These are phyloP conservation scores for Starmerella bacillaris DNA, from an alignment of 805 yeast species.

Conservation along the genomic window DNA sequence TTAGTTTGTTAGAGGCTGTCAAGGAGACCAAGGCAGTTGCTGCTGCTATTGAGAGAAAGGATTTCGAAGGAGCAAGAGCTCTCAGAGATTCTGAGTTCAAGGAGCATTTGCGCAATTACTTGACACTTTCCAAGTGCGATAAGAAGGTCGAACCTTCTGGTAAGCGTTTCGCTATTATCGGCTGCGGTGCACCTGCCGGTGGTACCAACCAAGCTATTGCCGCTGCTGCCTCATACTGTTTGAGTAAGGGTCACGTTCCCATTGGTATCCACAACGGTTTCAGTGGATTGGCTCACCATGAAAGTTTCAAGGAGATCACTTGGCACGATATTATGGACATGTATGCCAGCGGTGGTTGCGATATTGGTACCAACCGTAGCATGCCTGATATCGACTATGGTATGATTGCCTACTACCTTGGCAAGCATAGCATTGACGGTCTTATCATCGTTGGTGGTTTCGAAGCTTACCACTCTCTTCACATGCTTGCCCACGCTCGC, in stretches of 20 bases:
- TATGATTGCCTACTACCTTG: constrained; percentile 79
- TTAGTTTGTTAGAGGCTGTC: constrained; percentile 81
- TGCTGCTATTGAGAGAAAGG: constrained; percentile 56
- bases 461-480: constrained; percentile 80
- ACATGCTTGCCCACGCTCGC: constrained; percentile 66
- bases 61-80: constrained; percentile 72
- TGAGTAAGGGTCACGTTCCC: constrained; percentile 80
- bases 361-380: constrained; percentile 85
- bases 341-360: constrained; percentile 86
- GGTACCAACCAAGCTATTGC: constrained; percentile 85
- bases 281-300: constrained; percentile 79
- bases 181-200: constrained; percentile 95
- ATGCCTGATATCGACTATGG: constrained; percentile 76
- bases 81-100: constrained; percentile 76
- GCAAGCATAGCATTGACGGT: constrained; percentile 75
- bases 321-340: constrained; percentile 84
- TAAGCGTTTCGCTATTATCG: constrained; percentile 64
- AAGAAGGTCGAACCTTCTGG: constrained; percentile 25
- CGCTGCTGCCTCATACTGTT: constrained; percentile 76
- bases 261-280: constrained; percentile 86
- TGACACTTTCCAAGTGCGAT: constrained; percentile 49
- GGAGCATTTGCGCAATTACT: constrained; percentile 59
- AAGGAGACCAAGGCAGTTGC: constrained; percentile 78
- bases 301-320: constrained; percentile 49
- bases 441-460: constrained; percentile 86